These are phyloP conservation scores for Calonectria pseudoreteaudii DNA, from an alignment of 2,329 filamentous ascomycete genomes.

Conservation along the genomic window DNA sequence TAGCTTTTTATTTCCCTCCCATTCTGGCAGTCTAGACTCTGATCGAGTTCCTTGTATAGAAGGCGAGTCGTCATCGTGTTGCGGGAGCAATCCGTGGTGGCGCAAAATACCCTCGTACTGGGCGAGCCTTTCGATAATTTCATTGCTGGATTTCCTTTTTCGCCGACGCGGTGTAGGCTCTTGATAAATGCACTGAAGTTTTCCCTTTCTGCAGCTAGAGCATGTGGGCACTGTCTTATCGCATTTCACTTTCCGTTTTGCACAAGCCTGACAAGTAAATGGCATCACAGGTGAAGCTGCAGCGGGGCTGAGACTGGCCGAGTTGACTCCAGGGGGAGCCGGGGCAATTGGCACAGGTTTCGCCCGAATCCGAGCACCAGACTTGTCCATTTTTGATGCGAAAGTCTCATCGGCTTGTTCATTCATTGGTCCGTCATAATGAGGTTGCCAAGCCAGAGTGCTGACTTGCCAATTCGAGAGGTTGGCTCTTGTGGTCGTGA, in stretches of 20 bases:
- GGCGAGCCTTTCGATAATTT: conserved; percentile 49
- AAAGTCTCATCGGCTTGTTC: neutral
- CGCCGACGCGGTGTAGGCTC: conserved; percentile 51
- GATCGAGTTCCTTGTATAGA: neutral
- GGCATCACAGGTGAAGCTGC: conserved; percentile 26
- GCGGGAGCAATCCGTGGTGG: conserved; percentile 48
- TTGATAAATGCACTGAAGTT: conserved; percentile 54
- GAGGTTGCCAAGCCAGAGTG: neutral
- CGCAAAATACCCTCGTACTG: conserved; percentile 54
- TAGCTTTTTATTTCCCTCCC: neutral
- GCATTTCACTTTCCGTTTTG: conserved; percentile 46
- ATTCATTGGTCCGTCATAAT: neutral
- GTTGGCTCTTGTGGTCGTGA: neutral
- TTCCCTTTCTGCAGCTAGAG: conserved; percentile 39
- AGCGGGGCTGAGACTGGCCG: neutral
- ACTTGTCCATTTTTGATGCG: neutral
- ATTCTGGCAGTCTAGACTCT: neutral
- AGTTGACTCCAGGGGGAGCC: neutral
- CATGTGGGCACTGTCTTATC: conserved; percentile 40
- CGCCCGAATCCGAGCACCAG: neutral
- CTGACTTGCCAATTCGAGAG: neutral
- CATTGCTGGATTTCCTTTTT: conserved; percentile 50
- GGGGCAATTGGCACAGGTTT: conserved; percentile 22
- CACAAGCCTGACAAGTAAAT: conserved; percentile 44
- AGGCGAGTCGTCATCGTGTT: neutral